Percentiles rank a stretch among this genome's conserved stretches.
phyloP scores from a whole-genome alignment of 192 early-diverging fungal species.

The Coemansia sp. region DNA sequence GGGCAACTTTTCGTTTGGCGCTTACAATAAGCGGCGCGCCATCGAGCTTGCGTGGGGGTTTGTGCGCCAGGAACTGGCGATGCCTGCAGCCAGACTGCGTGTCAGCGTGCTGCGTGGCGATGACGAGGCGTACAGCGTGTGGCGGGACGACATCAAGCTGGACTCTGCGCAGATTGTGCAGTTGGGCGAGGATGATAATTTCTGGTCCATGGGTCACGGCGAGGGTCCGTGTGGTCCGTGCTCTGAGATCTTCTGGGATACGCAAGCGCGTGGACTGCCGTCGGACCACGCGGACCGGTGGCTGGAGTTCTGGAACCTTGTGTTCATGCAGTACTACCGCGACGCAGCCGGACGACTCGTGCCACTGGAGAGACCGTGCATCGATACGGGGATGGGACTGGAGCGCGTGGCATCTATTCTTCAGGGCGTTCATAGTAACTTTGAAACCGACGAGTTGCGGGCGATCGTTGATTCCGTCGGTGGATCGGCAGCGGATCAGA shows the following conservation, averaged over 20 bases:
- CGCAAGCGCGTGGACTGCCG: slow-evolving; percentile 83
- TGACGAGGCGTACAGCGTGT: slow-evolving; percentile 74
- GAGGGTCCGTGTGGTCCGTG: slow-evolving; percentile 98
- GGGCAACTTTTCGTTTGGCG: slow-evolving; percentile 99
- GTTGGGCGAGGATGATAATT: slow-evolving; percentile 89
- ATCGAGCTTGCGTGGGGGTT: slow-evolving; percentile 90
- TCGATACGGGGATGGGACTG: slow-evolving; percentile 97
- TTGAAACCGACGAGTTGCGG: slow-evolving; percentile 92
- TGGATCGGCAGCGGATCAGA: slow-evolving; percentile 70
- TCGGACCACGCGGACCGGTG: slow-evolving; percentile 88
- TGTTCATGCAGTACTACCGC: slow-evolving; percentile 99
- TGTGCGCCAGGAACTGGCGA: slow-evolving; percentile 76
- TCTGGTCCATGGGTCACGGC: slow-evolving; percentile 96
- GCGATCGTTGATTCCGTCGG: slow-evolving; percentile 78
- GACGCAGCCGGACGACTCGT: slow-evolving; percentile 78
- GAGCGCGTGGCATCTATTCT: slow-evolving; percentile 93
- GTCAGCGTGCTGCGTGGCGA: slow-evolving; percentile 90
- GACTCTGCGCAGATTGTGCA: slow-evolving; percentile 77
- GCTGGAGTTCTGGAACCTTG: slow-evolving; percentile 98
- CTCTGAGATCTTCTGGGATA: slow-evolving; percentile 96
- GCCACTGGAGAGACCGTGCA: slow-evolving; percentile 86
- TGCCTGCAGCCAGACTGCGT: slow-evolving; percentile 83
- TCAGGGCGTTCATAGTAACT: slow-evolving; percentile 92
- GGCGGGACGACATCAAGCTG: slow-evolving; percentile 82
- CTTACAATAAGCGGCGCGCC: slow-evolving; percentile 93